Evolutionary conservation across 495 filamentous ascomycete genomes (phyloP).

Genomic region (Hyaloscypha finlandica): DNA sequence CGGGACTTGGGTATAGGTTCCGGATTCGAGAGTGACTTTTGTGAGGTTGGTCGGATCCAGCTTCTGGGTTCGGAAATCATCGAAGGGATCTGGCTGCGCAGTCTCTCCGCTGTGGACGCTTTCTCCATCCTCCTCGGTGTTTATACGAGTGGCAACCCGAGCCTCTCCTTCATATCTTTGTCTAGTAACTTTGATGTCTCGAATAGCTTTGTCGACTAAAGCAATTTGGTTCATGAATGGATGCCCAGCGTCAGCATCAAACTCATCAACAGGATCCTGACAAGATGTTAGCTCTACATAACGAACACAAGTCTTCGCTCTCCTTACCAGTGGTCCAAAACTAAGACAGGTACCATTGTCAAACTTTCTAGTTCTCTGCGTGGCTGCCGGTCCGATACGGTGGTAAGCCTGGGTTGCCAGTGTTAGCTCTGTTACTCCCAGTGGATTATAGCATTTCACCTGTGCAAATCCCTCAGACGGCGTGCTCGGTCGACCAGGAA

Average conservation of each 20-base stretch:
- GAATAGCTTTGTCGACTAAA: conserved; percentile 23
- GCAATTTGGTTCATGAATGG: conserved; percentile 27
- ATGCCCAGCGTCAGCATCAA: neutral
- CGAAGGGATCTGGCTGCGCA: conserved; percentile 10
- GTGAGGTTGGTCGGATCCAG: neutral
- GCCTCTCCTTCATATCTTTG: conserved; percentile 4
- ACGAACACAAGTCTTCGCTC: neutral
- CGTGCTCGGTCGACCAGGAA: conserved; percentile 28
- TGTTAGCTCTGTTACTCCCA: neutral
- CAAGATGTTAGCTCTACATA: conserved; percentile 12
- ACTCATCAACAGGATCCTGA: conserved; percentile 29
- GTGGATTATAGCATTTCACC: conserved; percentile 6
- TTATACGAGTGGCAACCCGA: neutral
- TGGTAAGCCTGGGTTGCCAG: conserved; percentile 17
- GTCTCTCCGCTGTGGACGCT: neutral
- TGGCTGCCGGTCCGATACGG: conserved; percentile 12
- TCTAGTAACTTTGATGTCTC: conserved; percentile 18
- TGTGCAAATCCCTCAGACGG: conserved; percentile 29
- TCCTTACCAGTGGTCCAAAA: conserved; percentile 29
- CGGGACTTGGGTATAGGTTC: conserved; percentile 16
- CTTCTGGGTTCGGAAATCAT: neutral
- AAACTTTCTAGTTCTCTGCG: conserved; percentile 15
- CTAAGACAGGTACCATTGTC: conserved; percentile 28
- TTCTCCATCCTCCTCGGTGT: neutral
- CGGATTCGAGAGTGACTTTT: neutral